Evolutionary conservation across 208 protist genomes (phyloP), one percentile per base, ranked within the genome.

Genomic region (Wallacemonas collosoma): DNA sequence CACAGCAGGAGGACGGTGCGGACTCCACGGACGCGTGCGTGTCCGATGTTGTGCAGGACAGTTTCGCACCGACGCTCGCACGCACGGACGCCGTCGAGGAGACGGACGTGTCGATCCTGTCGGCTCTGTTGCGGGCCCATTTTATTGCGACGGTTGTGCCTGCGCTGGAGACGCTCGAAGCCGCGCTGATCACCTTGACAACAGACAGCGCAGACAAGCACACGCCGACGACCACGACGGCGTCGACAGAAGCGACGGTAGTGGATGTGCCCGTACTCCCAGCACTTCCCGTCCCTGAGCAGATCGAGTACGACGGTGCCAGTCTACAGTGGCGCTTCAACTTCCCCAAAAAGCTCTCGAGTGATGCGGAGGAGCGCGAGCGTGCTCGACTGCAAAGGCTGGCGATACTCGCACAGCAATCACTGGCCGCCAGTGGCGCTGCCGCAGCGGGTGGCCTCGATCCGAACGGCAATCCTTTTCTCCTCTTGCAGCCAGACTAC

Each of bases 401-500:
- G n/a, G n/a, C 43, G 17, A 35, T 26, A 11, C 55, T 41, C 43
- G n/a, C 17, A n/a, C 51, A 12, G 54, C 56, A 64, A 45, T n/a
- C 39, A 41, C 75, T 76, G 56, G 68, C 39, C 12, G 15, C 26
- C 26, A 26, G 36, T 12, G 41, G 41, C 50, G 57, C 26, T 35
- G 70, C 15, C 58, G 56, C 4, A 40, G 54, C 53, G 65, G 35
- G 63, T 38, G 51, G 47, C 26, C 68, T 82, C 54, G 72, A 80
- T 14, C 71, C 76, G 53, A 79, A 80, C 69, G 75, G 39, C 3
- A 86, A 82, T 62, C 81, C 83, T 2, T 82, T 82, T 58, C 58
- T 79, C 44, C 67, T 84, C 17, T 82, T 88, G 11, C 89, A 86
- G 71, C 81, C 77, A 12, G 83, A 91, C n/a, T 89, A 85, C 63